Base-by-base conservation (phyloP, 2,329 filamentous ascomycete species). In the Pseudocercospora crystallina region DNA sequence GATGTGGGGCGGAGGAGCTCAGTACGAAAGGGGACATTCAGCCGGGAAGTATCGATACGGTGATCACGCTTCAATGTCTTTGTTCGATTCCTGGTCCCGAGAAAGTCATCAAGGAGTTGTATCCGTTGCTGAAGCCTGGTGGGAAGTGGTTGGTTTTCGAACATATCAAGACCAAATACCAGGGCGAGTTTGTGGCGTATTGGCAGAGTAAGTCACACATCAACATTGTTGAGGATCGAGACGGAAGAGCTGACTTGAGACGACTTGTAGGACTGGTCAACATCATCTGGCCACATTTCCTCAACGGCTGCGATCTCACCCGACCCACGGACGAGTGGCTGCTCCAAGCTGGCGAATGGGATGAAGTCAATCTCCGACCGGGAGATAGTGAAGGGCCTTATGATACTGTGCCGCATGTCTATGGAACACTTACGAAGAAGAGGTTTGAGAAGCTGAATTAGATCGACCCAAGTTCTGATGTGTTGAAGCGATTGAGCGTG, bases 81-180 rank as follows among this genome's bases (percentile, higher is more conserved):
- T 86, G 83, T 71, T 81, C 79, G 58, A 83, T 86, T 43, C 83
- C 83, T 0, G 76, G 82, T 2, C 82, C 81, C 3, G 70, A 80
- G 60, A 68, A 71, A 57, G 81, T 84, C 52, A 76, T 83, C 53
- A 68, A 67, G 49, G 75, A 78, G 55, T 65, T 86, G 29, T 84
- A 84, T 64, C 68, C 72, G 30, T 76, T 79, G 45, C 71, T 86
- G 52, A 84, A 82, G 68, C 77, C 79, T 5, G 83, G 83, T 5
- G 83, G 83, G 0, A 70, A 77, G 33, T 85, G 82, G 81, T 82
- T 83, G 54, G 75, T 82, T 1, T 85, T 78, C 58, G 83, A 86
- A 70, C 83, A 86, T 60, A 80, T 86, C 34, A 61, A 53, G 58
- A 70, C 68, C 34, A 69, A 67, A 53, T 67, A 63, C 47, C 50